phyloP scores from a whole-genome alignment of 495 filamentous ascomycete genomes.

The Achaetomiella virescens region DNA sequence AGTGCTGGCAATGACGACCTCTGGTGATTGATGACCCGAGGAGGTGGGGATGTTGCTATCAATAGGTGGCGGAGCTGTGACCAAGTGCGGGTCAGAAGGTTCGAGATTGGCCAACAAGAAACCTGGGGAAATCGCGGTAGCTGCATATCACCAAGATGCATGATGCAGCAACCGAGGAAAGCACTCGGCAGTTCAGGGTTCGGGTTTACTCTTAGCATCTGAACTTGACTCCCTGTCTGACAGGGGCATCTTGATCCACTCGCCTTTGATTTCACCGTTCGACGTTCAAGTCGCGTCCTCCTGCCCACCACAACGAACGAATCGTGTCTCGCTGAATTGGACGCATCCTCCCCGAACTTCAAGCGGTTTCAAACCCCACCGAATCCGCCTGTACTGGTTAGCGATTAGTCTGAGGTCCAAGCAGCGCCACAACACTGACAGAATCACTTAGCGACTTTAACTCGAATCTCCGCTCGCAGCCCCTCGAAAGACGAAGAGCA shows the following conservation, averaged over 20 bases:
- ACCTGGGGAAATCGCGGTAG: neutral
- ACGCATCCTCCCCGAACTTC: constrained; percentile 6
- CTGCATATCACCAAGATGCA: no score
- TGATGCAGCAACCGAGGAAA: no score
- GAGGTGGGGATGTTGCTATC: constrained; percentile 8
- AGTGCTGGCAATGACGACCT: neutral
- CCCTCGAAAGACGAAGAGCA: neutral
- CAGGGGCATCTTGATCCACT: neutral
- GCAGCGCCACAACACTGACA: neutral
- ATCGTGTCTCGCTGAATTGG: constrained; percentile 11
- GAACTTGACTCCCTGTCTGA: constrained; percentile 3
- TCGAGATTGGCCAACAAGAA: neutral
- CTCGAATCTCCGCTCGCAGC: neutral
- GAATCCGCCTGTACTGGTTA: no score
- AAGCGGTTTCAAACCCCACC: neutral
- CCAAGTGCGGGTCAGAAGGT: constrained; percentile 8
- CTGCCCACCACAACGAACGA: neutral
- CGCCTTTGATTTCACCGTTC: neutral
- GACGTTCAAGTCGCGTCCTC: constrained; percentile 12
- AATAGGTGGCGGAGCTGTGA: constrained; percentile 11
- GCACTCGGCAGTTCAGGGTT: constrained; percentile 3
- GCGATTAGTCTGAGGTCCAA: no score
- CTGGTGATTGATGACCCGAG: constrained; percentile 10
- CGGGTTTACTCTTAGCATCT: neutral
- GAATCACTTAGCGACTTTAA: neutral